These are phyloP conservation scores for Escovopsis sp. DNA, from an alignment of 2,329 filamentous ascomycete species.

Conservation along the genomic window DNA sequence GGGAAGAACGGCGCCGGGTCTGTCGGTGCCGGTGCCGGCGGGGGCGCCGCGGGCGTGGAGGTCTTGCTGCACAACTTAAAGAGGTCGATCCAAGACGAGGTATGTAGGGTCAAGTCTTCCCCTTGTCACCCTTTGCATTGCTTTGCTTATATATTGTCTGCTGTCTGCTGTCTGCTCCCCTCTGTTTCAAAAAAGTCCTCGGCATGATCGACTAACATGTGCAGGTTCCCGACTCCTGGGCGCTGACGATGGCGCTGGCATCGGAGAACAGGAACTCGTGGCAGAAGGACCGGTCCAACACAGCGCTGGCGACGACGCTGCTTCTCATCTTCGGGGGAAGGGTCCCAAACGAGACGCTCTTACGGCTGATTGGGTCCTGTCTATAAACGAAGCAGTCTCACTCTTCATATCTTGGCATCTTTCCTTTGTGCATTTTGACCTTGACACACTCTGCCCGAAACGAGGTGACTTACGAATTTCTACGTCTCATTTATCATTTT, in stretches of 20 bases:
- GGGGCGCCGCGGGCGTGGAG: too few relatives aligned
- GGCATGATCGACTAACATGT: too few relatives aligned
- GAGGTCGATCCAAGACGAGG: slow-evolving; percentile 11
- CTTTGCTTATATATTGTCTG: background rate
- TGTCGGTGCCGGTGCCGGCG: too few relatives aligned
- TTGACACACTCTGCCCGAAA: too few relatives aligned
- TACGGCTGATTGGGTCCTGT: slow-evolving; percentile 12
- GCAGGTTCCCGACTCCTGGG: slow-evolving; percentile 15
- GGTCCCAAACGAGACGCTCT: slow-evolving; percentile 12
- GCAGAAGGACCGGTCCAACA: slow-evolving; percentile 12
- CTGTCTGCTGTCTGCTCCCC: background rate
- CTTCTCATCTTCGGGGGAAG: slow-evolving; percentile 13
- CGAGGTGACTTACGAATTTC: too few relatives aligned
- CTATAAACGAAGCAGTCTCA: slow-evolving; percentile 5
- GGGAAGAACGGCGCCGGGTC: too few relatives aligned
- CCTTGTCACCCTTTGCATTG: too few relatives aligned
- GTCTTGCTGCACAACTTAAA: slow-evolving; percentile 6
- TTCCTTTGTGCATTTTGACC: too few relatives aligned
- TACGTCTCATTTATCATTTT: background rate
- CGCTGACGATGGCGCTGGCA: slow-evolving; percentile 12
- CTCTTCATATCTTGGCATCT: background rate
- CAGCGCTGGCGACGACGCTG: slow-evolving; percentile 12
- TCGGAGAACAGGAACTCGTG: slow-evolving; percentile 6
- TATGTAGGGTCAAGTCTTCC: background rate
- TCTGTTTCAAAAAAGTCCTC: background rate